Base-by-base conservation (phyloP, 106 monocot genomes). In the Xerophyta viscosa region DNA sequence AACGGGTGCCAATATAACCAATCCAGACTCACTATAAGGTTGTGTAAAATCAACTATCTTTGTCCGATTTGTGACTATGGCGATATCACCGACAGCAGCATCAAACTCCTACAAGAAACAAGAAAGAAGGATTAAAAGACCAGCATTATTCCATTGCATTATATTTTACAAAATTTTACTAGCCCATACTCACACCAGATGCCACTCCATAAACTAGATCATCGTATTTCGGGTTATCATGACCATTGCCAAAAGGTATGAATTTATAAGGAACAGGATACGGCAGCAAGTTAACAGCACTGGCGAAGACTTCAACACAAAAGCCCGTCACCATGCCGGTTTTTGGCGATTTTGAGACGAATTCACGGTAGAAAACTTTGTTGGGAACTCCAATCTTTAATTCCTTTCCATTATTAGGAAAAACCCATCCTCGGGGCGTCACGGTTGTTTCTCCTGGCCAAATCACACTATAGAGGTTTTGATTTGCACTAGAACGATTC, bases 51-150 rank as follows among this genome's bases (percentile, higher is more conserved):
- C 71, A 14, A 64, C 63, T 29, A 64, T 48, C 31, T 29, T 66
- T n/a, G 73, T 67, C 20, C 73, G 60, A 48, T 61, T 73, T 21
- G 73, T 67, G 5, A 67, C 48, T 24, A 73, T 73, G 3, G 73
- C 19, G 20, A 73, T 54, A 26, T 67, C 73, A 28, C 73, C 73
- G 4, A 67, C 55, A 30, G 61, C 73, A 30, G 66, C 73, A 56
- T 73, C 66, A 67, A 61, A 61, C 9, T 26, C 46, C 72, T 72
- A 50, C 47, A 60, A 5, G 14, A 20, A 31, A n/a, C 0, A 60
- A 60, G n/a, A 2, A 11, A 2, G 37, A 20, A 41, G 43, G 14
- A 17, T 44, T 44, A 44, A 17, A 14, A 44, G 33, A 33, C 43
- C 15, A 44, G n/a, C 8, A 44, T 14, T 14, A 44, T 17, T 14